Evolutionary conservation across 2,329 filamentous ascomycete species (phyloP), one percentile per base, ranked within the genome.

Genomic region (Berkeleyomyces rouxiae): DNA sequence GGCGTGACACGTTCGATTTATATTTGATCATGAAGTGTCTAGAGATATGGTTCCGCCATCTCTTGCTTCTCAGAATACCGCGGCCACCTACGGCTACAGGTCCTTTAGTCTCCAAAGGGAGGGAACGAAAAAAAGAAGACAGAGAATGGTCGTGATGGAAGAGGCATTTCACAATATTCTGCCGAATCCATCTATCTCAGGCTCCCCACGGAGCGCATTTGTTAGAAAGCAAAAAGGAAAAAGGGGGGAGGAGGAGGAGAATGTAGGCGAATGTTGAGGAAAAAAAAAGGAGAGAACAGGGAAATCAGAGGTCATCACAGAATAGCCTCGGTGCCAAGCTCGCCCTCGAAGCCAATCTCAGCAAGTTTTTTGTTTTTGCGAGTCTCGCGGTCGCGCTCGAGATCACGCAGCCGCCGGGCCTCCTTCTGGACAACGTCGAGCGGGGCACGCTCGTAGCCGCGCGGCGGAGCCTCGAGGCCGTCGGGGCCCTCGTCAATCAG

Each of bases 301-400:
- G 4, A 49, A 23, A 23, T 31, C 46, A 51, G 10, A 13, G 6
- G 43, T 2, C 9, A 36, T 61, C 37, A 59, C 4, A 46, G 57
- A 13, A 59, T 59, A 33, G 40, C 61, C 44, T 58, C 42, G 4
- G 43, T 42, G 13, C 43, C 37, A 9, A 61, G 10, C 76, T 96
- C 90, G 37, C 87, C 87, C 74, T 96, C 91, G 69, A 96, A 96
- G 1, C 92, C 92, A 57, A 93, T 78, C 47, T 82, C 83, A 16
- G 84, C 82, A 65, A 95, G 76, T 74, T 87, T 88, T 76, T 80
- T 83, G 66, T 86, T 72, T 70, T 84, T 81, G 63, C 78, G 77
- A 78, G 90, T 93, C 67, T 96, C 89, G 69, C 77, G 83, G 63
- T 74, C 77, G 77, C 88, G 90, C 67, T 88, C 84, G 62, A 80